These are phyloP conservation scores for Dactylellina haptotyla DNA, from an alignment of 2,329 filamentous ascomycete genomes.

Conservation along the genomic window DNA sequence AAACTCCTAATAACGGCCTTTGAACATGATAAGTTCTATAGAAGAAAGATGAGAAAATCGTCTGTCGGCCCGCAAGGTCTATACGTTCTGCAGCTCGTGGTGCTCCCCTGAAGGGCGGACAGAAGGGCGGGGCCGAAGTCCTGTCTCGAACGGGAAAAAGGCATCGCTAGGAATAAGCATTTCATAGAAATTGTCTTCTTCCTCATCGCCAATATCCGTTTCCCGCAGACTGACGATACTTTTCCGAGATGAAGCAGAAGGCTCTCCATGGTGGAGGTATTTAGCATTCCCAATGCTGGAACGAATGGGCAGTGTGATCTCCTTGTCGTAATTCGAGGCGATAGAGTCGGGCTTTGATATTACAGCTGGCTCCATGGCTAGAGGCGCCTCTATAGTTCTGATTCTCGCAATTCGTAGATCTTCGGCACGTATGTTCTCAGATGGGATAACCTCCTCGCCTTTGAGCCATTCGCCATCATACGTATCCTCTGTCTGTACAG, in stretches of 20 bases:
- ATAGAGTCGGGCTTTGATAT: slow-evolving; percentile 13
- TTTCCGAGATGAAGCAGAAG: slow-evolving; percentile 18
- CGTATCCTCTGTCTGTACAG: slow-evolving; percentile 37
- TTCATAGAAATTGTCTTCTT: slow-evolving; percentile 52
- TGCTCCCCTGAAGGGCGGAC: slow-evolving; percentile 10
- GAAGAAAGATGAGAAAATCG: background rate
- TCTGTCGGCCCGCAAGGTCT: background rate
- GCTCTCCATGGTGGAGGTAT: slow-evolving; percentile 12
- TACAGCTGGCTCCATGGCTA: background rate
- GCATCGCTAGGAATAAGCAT: slow-evolving; percentile 49
- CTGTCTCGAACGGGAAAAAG: slow-evolving; percentile 48
- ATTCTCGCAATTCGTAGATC: slow-evolving; percentile 4
- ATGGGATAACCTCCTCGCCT: slow-evolving; percentile 39
- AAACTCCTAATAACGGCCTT: background rate
- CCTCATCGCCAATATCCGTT: slow-evolving; percentile 26
- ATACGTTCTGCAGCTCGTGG: slow-evolving; percentile 31
- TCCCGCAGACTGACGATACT: slow-evolving; percentile 41
- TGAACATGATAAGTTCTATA: background rate
- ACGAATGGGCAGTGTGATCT: slow-evolving; percentile 9
- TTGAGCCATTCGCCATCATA: slow-evolving; percentile 46
- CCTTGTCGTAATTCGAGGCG: slow-evolving; percentile 7
- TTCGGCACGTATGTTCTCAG: slow-evolving; percentile 15
- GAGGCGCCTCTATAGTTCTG: slow-evolving; percentile 9
- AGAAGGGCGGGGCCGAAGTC: slow-evolving; percentile 30
- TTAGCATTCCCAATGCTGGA: slow-evolving; percentile 14